A percentile compares a stretch with the other conserved stretches of the same genome.
These are phyloP conservation scores for Tulasnella sp. DNA, from an alignment of 768 basidiomycete species.

Conservation along the genomic window DNA sequence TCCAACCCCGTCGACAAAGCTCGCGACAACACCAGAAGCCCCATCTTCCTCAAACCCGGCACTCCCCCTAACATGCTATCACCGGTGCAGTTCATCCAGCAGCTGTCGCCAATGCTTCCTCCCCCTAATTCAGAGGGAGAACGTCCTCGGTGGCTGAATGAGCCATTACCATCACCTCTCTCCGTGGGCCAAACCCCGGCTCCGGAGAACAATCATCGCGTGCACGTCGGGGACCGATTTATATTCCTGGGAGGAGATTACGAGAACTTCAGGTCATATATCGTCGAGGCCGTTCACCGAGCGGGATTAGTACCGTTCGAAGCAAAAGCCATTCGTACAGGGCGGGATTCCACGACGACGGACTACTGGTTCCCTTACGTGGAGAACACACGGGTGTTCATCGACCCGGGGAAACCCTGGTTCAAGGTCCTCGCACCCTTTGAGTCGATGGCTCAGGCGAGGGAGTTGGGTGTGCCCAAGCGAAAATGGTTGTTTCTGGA, in stretches of 20 bases:
- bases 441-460: conserved; percentile 20
- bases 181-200: conserved; percentile 7
- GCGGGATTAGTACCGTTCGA: conserved; percentile 19
- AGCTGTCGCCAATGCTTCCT: background rate
- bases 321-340: background rate
- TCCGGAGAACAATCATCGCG: conserved; percentile 14
- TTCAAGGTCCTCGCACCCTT: conserved; percentile 1
- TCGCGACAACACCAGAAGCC: background rate
- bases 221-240: conserved; percentile 17
- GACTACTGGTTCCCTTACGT: conserved; percentile 18
- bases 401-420: conserved; percentile 19
- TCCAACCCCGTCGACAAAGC: background rate
- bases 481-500: conserved; percentile 20
- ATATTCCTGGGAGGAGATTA: conserved; percentile 17
- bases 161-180: background rate
- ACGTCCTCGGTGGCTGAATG: background rate
- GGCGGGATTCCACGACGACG: background rate
- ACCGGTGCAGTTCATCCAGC: background rate
- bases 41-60: background rate
- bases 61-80: background rate
- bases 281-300: conserved; percentile 16
- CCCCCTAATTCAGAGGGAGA: background rate
- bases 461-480: conserved; percentile 8
- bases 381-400: conserved; percentile 14
- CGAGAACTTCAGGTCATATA: conserved; percentile 16